A percentile compares a stretch with the other conserved stretches of the same genome.
These are phyloP conservation scores for Talaromyces marneffei DNA, from an alignment of 2,329 filamentous ascomycete species.

Conservation along the genomic window DNA sequence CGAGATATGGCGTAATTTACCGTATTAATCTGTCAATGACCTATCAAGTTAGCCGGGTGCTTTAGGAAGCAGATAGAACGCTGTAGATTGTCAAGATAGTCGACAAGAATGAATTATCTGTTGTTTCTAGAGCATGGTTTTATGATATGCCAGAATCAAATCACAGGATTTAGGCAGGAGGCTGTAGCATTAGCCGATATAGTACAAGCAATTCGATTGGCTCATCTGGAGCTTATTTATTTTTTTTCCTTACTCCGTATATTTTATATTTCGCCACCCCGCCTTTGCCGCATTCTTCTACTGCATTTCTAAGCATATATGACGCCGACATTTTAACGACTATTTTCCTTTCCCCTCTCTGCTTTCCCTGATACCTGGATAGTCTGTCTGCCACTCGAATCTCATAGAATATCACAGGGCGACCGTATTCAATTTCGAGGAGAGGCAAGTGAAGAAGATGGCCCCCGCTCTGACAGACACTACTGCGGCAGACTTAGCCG, in stretches of 20 bases:
- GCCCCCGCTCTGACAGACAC: constrained; percentile 74
- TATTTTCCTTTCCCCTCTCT: background rate
- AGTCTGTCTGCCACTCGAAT: background rate
- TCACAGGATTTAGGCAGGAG: background rate
- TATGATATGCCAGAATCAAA: background rate
- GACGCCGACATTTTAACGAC: background rate
- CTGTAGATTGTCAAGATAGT: background rate
- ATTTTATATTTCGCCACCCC: constrained; percentile 1
- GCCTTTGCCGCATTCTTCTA: background rate
- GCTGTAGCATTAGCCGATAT: background rate
- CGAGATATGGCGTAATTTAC: background rate
- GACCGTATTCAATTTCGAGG: background rate
- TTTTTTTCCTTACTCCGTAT: background rate
- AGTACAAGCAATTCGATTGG: background rate
- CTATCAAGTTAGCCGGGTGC: background rate
- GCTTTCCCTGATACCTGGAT: background rate
- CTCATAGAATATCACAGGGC: background rate
- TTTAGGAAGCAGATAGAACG: background rate
- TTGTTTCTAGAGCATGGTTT: background rate
- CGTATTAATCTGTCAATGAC: background rate
- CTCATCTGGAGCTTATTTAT: background rate
- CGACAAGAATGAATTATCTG: background rate
- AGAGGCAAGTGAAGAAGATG: constrained; percentile 49
- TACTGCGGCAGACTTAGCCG: constrained; percentile 64
- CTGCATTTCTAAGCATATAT: constrained; percentile 9